Base-by-base conservation (phyloP, 2,329 filamentous ascomycete species). In the Blastomyces gilchristii region DNA sequence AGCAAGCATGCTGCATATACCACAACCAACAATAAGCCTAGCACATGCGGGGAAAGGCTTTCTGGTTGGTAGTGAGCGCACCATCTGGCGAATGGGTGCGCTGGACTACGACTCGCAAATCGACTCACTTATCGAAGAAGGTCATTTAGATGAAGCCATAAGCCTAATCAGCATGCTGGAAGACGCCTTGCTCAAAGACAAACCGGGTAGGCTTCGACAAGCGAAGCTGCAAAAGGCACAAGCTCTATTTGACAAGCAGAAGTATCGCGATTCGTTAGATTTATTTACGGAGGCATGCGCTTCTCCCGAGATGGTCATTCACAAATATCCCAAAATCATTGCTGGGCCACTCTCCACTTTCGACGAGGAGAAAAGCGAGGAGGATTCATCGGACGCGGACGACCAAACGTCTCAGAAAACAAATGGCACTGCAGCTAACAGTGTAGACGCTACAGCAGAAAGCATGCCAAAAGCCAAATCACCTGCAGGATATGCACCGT, bases 1-100 rank as follows among this genome's bases (percentile, higher is more conserved):
- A 16, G 93, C 93, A 0, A 89, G 84, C 41, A 87, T 92, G 65
- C 80, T 99, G 63, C 91, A 97, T 73, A 94, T 97, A 34, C 91
- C 92, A 0, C 91, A 95, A 59, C 92, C 93, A 0, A 96, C 91
- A 25, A 88, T 93, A 67, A 96, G 93, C 71, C 80, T 99, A n/a
- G 90, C 93, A 0, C 94, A 99, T 76, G 92, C 91, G 0, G 94
- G 90, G 3, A 99, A 99, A 73, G 93, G 92, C 0, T 99, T 99
- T 69, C 83, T 97, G 64, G 91, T 97, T 60, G 88, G 88, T 25
- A 97, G 93, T 71, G 94, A 97, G 63, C 83, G 94, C 54, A 88
- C 84, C 43, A 89, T 99, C 47, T 99, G 94, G 94, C 88, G 94
- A 69, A 97, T 99, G 94, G 90, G 87, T 66, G 89, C 93, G 3